A percentile compares a stretch with the other conserved stretches of the same genome.
Evolutionary conservation across 805 yeast species (phyloP).

Genomic region (Candida schatavii): DNA sequence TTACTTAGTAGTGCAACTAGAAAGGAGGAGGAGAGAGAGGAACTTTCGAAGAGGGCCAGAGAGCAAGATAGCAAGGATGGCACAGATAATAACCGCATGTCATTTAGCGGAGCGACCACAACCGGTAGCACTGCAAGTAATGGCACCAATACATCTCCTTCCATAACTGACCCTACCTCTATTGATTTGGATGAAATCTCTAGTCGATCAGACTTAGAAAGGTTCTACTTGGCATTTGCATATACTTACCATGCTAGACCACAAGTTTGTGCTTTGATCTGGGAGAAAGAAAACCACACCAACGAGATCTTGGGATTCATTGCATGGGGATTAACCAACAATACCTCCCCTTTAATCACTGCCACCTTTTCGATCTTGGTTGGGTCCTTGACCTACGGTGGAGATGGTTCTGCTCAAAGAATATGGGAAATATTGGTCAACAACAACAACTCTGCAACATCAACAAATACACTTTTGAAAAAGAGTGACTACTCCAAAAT

Average conservation of each 20-base stretch:
- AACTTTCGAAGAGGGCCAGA: slow-evolving; percentile 9
- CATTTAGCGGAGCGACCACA: not conserved
- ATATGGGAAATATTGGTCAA: slow-evolving; percentile 39
- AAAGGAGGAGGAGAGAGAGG: slow-evolving; percentile 12
- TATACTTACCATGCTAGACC: slow-evolving; percentile 66
- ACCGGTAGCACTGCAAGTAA: not conserved
- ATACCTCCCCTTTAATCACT: slow-evolving; percentile 70
- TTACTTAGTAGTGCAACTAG: slow-evolving; percentile 47
- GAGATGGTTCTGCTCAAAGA: slow-evolving; percentile 40
- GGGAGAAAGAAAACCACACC: slow-evolving; percentile 42
- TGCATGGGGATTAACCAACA: slow-evolving; percentile 83
- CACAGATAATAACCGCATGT: not conserved
- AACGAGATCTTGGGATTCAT: slow-evolving; percentile 75
- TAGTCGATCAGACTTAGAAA: slow-evolving; percentile 79
- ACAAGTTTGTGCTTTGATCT: slow-evolving; percentile 55
- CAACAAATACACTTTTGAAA: slow-evolving; percentile 13
- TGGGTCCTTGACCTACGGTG: slow-evolving; percentile 68
- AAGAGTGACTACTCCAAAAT: slow-evolving; percentile 42
- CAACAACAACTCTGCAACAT: slow-evolving; percentile 20
- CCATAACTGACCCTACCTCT: not conserved
- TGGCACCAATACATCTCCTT: not conserved
- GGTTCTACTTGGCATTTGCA: slow-evolving; percentile 75
- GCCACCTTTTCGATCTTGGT: slow-evolving; percentile 79
- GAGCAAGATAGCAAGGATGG: not conserved
- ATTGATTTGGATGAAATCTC: slow-evolving; percentile 60